Base-by-base conservation (phyloP, 345 rosid genomes). In the Corchorus capsularis region DNA sequence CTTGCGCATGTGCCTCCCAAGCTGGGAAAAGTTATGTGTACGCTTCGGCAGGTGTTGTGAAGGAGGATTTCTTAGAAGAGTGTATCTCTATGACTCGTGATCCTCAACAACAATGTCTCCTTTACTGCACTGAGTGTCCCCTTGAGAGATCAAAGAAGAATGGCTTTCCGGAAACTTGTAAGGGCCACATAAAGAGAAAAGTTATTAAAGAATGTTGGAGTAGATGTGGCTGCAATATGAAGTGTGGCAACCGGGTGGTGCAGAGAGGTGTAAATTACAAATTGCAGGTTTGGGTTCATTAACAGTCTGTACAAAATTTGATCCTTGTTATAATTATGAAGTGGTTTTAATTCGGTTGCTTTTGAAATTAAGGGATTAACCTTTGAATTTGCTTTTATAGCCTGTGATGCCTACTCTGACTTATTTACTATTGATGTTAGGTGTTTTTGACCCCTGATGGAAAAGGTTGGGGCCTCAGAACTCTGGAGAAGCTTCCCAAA, bases 391-490 rank as follows among this genome's bases (percentile, higher is more conserved):
- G 69, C 43, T 14, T 41, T 75, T 41, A 7, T 53, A 39, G 39
- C 56, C 49, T 35, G 16, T 22, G 45, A 15, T 67, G 27, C 54
- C 15, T 64, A 64, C 70, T 10, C 34, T 72, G 22, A 39, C 75
- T 67, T 12, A 32, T 79, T 47, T 69, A 8, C 55, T 59, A 56
- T 61, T 16, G 67, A 69, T 68, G 6, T 63, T 82, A 94, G 97
- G 94, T 94, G 62, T 94, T 91, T 82, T 75, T 77, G 74, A 90
- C 93, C 7, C 64, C 81, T 63, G 86, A 86, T 72, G 90, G 92
- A 56, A 94, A 84, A 83, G 98, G 99, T 1, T 93, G 99, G 99
- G 99, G 98, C 43, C 82, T 94, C 34, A 84, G 96, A 83, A 80
- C 95, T 72, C 83, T 86, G 19, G 83, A 87, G 63, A 86, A 82